phyloP scores from a whole-genome alignment of 23 red algal species.

The Gracilaria caudata region DNA sequence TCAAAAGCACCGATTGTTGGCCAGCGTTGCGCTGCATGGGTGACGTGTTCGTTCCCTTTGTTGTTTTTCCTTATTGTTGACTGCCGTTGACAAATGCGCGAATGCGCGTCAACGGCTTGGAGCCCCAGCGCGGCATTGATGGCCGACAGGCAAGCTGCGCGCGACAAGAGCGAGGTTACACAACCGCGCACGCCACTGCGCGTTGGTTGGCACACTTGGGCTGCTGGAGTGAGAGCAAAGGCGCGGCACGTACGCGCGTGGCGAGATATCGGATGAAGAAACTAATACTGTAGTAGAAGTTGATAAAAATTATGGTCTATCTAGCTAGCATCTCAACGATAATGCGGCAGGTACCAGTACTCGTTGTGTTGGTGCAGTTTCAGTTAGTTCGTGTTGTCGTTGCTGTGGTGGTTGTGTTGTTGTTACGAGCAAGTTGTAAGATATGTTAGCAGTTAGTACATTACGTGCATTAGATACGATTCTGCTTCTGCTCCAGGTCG shows the following conservation, averaged over 20 bases:
- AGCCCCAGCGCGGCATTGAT: too few species aligned
- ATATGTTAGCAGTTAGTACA: background rate
- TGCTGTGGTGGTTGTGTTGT: background rate
- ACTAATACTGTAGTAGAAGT: background rate
- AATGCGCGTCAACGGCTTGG: background rate
- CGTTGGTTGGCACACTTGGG: background rate
- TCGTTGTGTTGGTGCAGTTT: background rate
- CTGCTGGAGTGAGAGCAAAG: background rate
- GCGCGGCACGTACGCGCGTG: background rate
- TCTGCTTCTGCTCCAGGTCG: slow-evolving; percentile 55
- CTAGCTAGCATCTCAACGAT: background rate
- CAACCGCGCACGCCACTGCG: background rate
- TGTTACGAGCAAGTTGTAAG: background rate
- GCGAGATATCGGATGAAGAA: background rate
- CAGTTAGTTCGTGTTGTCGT: too few species aligned
- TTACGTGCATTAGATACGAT: slow-evolving; percentile 9
- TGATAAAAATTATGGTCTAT: background rate
- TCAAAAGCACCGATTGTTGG: background rate
- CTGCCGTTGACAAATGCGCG: background rate
- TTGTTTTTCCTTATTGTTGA: background rate
- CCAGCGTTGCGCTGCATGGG: background rate
- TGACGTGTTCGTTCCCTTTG: background rate
- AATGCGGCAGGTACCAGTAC: background rate
- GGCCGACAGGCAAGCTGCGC: too few species aligned
- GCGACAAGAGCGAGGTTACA: too few species aligned